Evolutionary conservation across 75 land plant species (phyloP).

Genomic region (Sequoia sempervirens): DNA sequence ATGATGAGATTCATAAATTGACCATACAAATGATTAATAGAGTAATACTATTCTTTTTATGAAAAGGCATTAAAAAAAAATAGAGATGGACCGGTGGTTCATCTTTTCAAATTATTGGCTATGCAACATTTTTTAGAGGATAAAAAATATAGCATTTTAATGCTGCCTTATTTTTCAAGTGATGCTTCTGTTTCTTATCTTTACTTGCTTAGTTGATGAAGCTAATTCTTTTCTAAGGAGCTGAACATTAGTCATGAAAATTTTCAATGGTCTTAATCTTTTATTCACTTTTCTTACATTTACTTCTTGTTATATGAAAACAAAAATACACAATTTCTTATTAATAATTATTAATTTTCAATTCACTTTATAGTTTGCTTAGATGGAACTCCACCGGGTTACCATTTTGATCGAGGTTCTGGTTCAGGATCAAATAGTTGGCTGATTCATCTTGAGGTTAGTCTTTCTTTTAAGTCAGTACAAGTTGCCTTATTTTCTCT

Average conservation of each 20-base stretch:
- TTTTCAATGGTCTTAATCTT: not conserved
- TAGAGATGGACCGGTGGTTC: not conserved
- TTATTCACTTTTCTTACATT: not conserved
- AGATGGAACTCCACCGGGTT: conserved; percentile 85
- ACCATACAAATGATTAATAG: not conserved
- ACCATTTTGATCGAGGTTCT: conserved; percentile 60
- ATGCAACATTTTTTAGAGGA: not conserved
- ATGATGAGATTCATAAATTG: not conserved
- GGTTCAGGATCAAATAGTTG: conserved; percentile 73
- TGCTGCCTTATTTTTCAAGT: not conserved
- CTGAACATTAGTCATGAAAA: not conserved
- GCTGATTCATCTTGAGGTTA: conserved; percentile 77
- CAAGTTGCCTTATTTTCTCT: not conserved
- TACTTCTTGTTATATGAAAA: not conserved
- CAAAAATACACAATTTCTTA: not conserved
- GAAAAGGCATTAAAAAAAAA: too few species aligned
- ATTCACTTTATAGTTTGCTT: conserved; percentile 56
- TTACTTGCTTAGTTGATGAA: not conserved
- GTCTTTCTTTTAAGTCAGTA: conserved; percentile 1
- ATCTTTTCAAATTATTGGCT: not conserved
- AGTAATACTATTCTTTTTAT: too few species aligned
- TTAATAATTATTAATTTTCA: not conserved
- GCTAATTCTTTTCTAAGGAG: not conserved
- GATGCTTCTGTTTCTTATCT: not conserved
- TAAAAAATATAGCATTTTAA: not conserved